A percentile compares a stretch with the other conserved stretches of the same genome.
Evolutionary conservation across 2,329 filamentous ascomycete genomes (phyloP).

Genomic region (Diplodia scrobiculata): DNA sequence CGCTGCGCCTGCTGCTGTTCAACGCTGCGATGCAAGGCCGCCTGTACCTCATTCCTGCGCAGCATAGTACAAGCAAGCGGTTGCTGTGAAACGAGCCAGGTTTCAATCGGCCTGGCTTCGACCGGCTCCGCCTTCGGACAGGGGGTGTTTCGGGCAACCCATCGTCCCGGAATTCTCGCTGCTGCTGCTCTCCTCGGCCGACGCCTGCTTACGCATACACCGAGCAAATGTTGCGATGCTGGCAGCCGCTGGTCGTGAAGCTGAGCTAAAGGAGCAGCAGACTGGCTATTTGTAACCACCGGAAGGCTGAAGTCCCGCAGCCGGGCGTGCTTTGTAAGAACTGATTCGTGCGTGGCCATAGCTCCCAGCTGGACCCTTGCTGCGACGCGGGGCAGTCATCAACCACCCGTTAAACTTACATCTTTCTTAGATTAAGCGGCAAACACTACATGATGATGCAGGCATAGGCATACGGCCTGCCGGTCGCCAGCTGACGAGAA

Average conservation of each 20-base stretch:
- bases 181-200: conserved; percentile 3
- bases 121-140: neutral
- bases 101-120: neutral
- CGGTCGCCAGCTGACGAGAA: neutral
- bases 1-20: neutral
- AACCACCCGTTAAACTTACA: too few relatives aligned
- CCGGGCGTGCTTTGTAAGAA: conserved; percentile 21
- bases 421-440: too few relatives aligned
- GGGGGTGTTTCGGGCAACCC: conserved; percentile 5
- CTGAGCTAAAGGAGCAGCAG: neutral
- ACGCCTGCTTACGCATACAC: neutral
- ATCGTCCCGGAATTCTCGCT: neutral
- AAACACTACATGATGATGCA: too few relatives aligned
- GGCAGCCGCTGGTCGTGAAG: too few relatives aligned
- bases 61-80: neutral
- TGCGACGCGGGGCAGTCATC: neutral
- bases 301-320: neutral
- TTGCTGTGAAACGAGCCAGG: conserved; percentile 10
- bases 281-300: neutral
- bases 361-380: conserved; percentile 16
- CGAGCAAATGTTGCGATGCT: neutral
- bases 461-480: neutral
- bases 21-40: conserved; percentile 16
- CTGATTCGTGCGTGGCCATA: neutral
- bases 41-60: neutral